A percentile compares a stretch with the other conserved stretches of the same genome.
Evolutionary conservation across 2,329 filamentous ascomycete genomes (phyloP).

Genomic region (Mycosphaerella sp.): DNA sequence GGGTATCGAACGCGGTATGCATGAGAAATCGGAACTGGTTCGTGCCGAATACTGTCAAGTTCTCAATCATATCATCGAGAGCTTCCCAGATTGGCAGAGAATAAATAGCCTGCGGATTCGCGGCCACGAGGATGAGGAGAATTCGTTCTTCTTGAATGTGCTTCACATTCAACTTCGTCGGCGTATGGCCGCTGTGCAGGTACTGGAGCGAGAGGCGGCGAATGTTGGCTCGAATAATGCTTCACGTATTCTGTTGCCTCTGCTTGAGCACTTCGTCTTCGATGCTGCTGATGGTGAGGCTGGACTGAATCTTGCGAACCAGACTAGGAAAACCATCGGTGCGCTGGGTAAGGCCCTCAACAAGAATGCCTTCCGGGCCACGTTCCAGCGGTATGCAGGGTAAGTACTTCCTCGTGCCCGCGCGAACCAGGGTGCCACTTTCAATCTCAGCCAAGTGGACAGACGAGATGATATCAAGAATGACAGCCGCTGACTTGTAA

Average conservation of each 20-base stretch:
- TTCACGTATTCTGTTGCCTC: constrained; percentile 78
- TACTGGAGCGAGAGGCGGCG: constrained; percentile 63
- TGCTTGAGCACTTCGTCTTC: constrained; percentile 92
- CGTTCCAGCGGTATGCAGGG: constrained; percentile 74
- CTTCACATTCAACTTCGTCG: constrained; percentile 83
- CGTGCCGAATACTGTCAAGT: constrained; percentile 75
- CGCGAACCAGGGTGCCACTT: too few relatives aligned
- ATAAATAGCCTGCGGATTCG: constrained; percentile 68
- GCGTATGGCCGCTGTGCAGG: constrained; percentile 74
- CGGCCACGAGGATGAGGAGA: constrained; percentile 65
- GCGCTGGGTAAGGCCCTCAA: constrained; percentile 68
- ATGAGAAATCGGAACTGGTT: constrained; percentile 65
- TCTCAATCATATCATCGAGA: constrained; percentile 69
- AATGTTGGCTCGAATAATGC: constrained; percentile 71
- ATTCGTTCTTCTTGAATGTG: constrained; percentile 88
- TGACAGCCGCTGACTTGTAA: too few relatives aligned
- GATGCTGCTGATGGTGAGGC: constrained; percentile 70
- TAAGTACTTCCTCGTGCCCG: background rate
- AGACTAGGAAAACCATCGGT: constrained; percentile 76
- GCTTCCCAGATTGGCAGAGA: constrained; percentile 62
- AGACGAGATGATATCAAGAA: too few relatives aligned
- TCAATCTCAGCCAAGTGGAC: too few relatives aligned
- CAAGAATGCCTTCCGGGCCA: constrained; percentile 83
- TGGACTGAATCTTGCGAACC: constrained; percentile 75
- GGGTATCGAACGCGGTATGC: constrained; percentile 70